Base-by-base conservation (phyloP, 176 grass and related monocot genomes). In the Musa troglodytarum region DNA sequence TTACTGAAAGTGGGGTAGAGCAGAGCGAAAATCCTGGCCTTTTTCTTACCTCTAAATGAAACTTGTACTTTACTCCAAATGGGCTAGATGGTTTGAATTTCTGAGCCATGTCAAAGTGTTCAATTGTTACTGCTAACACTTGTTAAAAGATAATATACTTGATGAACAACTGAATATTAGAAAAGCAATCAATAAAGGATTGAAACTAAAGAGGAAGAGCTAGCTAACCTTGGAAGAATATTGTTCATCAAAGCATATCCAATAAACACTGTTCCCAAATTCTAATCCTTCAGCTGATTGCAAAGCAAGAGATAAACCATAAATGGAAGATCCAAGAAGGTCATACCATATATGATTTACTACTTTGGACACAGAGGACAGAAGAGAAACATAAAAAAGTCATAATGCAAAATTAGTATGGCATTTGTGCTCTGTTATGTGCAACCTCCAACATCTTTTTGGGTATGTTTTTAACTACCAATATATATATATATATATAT, bases 41-140 rank as follows among this genome's bases (percentile, higher is more conserved):
- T 57, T 85, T 83, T 68, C 76, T 77, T 77, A 98, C 95, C 90
- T 94, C 90, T 72, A 98, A 81, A 79, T 94, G 95, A 82, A 98
- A 94, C 81, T 93, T 93, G 78, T 99, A 99, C 82, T 87, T 91
- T 82, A 94, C 91, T 66, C 95, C 88, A 68, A 94, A 98, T 80
- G 95, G 86, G 28, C 78, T 94, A 53, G 90, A 93, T 53, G 90
- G 79, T 2, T 88, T 85, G 76, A 98, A 98, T 83, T 83, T 98
- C 95, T 98, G 73, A n/a, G 49, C 14, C 50, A 83, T 82, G 23
- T 51, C 34, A n/a, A 11, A 70, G 19, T 51, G 68, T 20, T 70
- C 7, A 51, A n/a, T 28, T 8, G 51, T 20, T 50, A 70, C 20
- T 51, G 52, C 1, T 70, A 11, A 70, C 10, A 70, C 49, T 51